Conservation (phyloP, 768 basidiomycete genomes). For the Termitomyces sp. region DNA sequence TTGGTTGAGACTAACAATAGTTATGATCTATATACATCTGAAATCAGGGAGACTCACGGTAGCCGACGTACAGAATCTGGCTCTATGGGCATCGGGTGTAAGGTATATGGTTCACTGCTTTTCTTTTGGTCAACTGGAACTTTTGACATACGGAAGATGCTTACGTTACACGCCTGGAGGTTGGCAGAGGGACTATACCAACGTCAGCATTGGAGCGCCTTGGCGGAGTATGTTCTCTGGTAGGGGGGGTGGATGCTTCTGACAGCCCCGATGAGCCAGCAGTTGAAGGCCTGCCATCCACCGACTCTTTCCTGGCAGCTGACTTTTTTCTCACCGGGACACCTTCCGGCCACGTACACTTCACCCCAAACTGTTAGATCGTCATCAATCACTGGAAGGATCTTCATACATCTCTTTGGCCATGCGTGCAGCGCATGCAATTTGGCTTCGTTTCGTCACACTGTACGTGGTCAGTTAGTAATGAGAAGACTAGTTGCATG, state of each 20-base stretch:
- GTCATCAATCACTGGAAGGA: background rate
- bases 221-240: slow-evolving; percentile 61
- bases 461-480: slow-evolving; percentile 28
- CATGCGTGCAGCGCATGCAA: slow-evolving; percentile 83
- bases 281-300: slow-evolving; percentile 65
- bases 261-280: slow-evolving; percentile 72
- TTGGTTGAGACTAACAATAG: slow-evolving; percentile 12
- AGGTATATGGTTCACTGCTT: slow-evolving; percentile 40
- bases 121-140: slow-evolving; percentile 11
- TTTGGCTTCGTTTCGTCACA: slow-evolving; percentile 90
- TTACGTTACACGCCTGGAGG: slow-evolving; percentile 34
- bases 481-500: slow-evolving; percentile 2
- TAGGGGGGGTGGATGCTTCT: slow-evolving; percentile 68
- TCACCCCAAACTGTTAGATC: slow-evolving; percentile 4
- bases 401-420: slow-evolving; percentile 69
- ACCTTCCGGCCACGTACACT: slow-evolving; percentile 86
- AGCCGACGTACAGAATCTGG: slow-evolving; percentile 40
- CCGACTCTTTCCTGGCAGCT: slow-evolving; percentile 48
- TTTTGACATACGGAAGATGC: slow-evolving; percentile 7
- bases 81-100: slow-evolving; percentile 40
- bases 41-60: slow-evolving; percentile 32
- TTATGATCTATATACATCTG: slow-evolving; percentile 5
- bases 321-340: slow-evolving; percentile 70
- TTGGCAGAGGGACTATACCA: slow-evolving; percentile 33
- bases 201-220: slow-evolving; percentile 42